A percentile compares a stretch with the other conserved stretches of the same genome.
Conservation (phyloP, 345 rosid species). For the Kernera saxatilis region DNA sequence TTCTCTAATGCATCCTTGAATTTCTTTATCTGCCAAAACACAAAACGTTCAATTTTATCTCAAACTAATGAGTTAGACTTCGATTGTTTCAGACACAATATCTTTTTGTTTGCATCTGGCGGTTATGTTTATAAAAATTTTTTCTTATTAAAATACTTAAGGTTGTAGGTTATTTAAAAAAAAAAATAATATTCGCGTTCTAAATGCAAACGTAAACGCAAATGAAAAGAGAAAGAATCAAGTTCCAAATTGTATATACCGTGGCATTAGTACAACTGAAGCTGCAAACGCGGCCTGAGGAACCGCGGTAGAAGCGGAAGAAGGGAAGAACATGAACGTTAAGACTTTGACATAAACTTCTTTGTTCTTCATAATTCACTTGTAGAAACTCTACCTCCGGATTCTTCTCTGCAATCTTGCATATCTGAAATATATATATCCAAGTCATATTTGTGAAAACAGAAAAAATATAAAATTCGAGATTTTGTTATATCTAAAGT, state of each 20-base stretch:
- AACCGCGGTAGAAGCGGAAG: constrained; percentile 78
- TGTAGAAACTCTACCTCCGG: constrained; percentile 71
- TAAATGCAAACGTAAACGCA: neutral
- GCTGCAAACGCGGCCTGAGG: constrained; percentile 80
- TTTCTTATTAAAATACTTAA: no score
- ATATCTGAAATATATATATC: constrained; percentile 38
- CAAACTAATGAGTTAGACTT: neutral
- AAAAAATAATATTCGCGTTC: neutral
- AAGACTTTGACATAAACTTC: constrained; percentile 77
- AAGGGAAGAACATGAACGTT: constrained; percentile 81
- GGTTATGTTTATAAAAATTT: no score
- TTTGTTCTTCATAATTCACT: constrained; percentile 79
- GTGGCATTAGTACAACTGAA: constrained; percentile 95
- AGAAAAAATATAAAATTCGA: neutral
- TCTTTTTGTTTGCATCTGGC: neutral
- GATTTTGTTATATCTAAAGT: neutral
- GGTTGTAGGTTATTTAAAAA: neutral
- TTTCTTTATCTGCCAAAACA: constrained; percentile 64
- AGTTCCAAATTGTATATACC: constrained; percentile 37
- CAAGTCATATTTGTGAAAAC: neutral
- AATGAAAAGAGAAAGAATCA: neutral
- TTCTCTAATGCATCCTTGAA: constrained; percentile 75
- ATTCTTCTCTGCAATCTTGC: constrained; percentile 68
- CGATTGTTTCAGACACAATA: constrained; percentile 21
- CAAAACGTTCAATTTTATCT: constrained; percentile 30